A percentile compares a stretch with the other conserved stretches of the same genome.
phyloP scores from a whole-genome alignment of 1,139 yeast species.

The Arxiozyma heterogenica region DNA sequence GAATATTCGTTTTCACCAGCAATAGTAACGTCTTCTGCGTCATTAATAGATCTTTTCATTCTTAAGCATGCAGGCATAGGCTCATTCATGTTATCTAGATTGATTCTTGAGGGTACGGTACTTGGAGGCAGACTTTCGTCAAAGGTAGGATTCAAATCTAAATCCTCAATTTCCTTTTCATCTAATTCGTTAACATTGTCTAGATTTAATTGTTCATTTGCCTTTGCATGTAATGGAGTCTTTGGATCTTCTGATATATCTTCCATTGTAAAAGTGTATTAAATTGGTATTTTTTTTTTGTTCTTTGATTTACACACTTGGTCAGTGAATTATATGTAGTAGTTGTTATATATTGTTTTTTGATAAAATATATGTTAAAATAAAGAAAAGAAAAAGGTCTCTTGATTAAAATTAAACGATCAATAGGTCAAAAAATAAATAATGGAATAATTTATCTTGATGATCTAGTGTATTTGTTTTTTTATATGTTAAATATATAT shows the following conservation, averaged over 20 bases:
- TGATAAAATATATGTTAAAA: too few species aligned
- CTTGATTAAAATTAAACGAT: too few species aligned
- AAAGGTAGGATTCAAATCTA: slow-evolving; percentile 28
- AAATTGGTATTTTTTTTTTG: neutral
- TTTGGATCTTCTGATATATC: slow-evolving; percentile 31
- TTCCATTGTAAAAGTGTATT: neutral
- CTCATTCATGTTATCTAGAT: slow-evolving; percentile 11
- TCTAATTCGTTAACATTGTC: slow-evolving; percentile 27
- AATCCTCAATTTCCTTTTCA: slow-evolving; percentile 26
- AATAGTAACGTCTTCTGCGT: slow-evolving; percentile 10
- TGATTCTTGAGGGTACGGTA: slow-evolving; percentile 7
- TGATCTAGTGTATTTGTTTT: too few species aligned
- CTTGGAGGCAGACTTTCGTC: slow-evolving; percentile 21
- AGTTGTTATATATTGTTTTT: neutral
- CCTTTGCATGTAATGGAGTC: slow-evolving; percentile 43
- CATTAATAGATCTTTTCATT: neutral
- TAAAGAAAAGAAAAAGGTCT: too few species aligned
- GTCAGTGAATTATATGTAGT: neutral
- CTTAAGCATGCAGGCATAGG: neutral
- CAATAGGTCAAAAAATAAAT: too few species aligned
- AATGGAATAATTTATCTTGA: too few species aligned
- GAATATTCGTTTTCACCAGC: neutral
- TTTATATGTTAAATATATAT: neutral
- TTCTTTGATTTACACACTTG: neutral
- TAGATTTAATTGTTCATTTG: slow-evolving; percentile 36